Evolutionary conservation across 371 early-diverging fungal genomes (phyloP).

Genomic region (Lichtheimia ornata): DNA sequence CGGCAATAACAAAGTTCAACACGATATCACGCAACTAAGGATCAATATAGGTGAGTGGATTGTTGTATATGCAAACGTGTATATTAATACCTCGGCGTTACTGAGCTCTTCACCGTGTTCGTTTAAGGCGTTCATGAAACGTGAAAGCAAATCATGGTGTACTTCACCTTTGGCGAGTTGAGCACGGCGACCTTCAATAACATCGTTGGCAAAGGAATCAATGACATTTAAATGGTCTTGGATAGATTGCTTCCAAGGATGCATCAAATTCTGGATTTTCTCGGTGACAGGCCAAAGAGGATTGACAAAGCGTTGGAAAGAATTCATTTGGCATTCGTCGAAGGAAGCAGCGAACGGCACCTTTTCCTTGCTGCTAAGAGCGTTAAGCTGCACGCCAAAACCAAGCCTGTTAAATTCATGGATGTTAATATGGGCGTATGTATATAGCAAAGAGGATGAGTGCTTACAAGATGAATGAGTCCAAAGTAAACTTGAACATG

Average conservation of each 20-base stretch:
- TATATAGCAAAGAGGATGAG: not conserved
- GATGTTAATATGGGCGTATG: not conserved
- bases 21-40: constrained; percentile 49
- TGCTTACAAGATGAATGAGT: constrained; percentile 57
- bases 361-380: constrained; percentile 26
- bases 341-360: constrained; percentile 61
- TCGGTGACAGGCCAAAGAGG: constrained; percentile 42
- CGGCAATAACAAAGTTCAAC: constrained; percentile 58
- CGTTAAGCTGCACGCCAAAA: constrained; percentile 44
- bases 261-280: constrained; percentile 10
- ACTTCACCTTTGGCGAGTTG: constrained; percentile 23
- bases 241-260: constrained; percentile 28
- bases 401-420: constrained; percentile 30
- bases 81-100: constrained; percentile 30
- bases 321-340: constrained; percentile 45
- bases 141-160: constrained; percentile 55
- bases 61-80: not conserved
- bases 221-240: constrained; percentile 40
- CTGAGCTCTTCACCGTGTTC: constrained; percentile 38
- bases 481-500: constrained; percentile 56
- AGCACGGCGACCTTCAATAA: constrained; percentile 43
- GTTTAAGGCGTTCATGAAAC: constrained; percentile 55
- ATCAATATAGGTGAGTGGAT: not conserved
- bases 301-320: constrained; percentile 42
- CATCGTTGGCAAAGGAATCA: constrained; percentile 47